A percentile compares a stretch with the other conserved stretches of the same genome.
Conservation (phyloP, 2,329 filamentous ascomycete genomes). For the Fusarium mundagurra region DNA sequence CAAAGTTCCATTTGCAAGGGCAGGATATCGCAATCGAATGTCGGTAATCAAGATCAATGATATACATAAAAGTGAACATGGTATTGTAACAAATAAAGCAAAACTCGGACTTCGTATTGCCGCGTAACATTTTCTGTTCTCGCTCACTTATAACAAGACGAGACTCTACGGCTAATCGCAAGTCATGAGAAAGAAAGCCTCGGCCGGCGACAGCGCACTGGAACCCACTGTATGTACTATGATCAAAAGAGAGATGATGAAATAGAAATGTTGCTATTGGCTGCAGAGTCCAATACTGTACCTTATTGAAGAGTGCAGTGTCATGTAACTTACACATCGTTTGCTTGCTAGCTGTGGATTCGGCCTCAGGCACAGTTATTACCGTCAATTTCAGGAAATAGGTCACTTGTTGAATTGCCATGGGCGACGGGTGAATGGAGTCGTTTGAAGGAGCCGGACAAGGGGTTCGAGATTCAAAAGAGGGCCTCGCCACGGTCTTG, state of each 20-base stretch:
- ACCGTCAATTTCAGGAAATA: slow-evolving; percentile 8
- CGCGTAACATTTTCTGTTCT: background rate
- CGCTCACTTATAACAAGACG: slow-evolving; percentile 12
- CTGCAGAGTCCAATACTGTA: slow-evolving; percentile 1
- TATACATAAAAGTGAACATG: background rate
- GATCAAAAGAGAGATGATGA: slow-evolving; percentile 2
- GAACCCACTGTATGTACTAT: slow-evolving; percentile 4
- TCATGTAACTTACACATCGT: slow-evolving; percentile 28
- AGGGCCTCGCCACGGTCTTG: slow-evolving; percentile 18
- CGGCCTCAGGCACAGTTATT: slow-evolving; percentile 23
- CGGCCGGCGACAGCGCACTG: slow-evolving; percentile 21
- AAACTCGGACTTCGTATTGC: background rate
- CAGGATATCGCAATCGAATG: slow-evolving; percentile 21
- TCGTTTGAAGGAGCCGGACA: slow-evolving; percentile 1
- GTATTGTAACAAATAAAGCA: background rate
- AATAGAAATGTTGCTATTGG: slow-evolving; percentile 26
- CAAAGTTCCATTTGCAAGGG: slow-evolving; percentile 25
- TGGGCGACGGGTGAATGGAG: slow-evolving; percentile 38
- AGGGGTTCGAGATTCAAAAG: slow-evolving; percentile 12
- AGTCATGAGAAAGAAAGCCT: slow-evolving; percentile 11
- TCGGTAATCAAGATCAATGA: slow-evolving; percentile 21
- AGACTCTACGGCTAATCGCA: background rate
- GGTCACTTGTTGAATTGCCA: slow-evolving; percentile 34
- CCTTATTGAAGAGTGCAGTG: slow-evolving; percentile 1
- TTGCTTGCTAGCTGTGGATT: background rate